phyloP scores from a whole-genome alignment of 179 eudicot genomes.

The Beta macrorhiza region DNA sequence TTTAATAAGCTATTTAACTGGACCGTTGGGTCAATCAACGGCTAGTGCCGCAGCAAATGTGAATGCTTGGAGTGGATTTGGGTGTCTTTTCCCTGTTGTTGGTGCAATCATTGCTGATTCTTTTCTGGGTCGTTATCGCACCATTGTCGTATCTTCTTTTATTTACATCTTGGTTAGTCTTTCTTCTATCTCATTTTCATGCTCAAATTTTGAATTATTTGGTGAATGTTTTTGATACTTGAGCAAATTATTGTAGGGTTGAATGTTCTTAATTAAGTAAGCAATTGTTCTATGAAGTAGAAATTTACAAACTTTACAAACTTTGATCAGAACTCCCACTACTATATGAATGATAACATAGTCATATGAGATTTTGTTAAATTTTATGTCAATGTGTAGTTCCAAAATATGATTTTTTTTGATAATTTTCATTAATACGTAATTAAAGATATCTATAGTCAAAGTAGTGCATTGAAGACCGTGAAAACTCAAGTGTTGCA shows the following conservation, averaged over 20 bases:
- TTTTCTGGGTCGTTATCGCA: conserved; percentile 51
- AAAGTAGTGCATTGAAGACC: too few species aligned
- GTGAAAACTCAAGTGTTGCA: background rate
- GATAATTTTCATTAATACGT: too few species aligned
- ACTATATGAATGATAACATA: too few species aligned
- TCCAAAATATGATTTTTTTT: too few species aligned
- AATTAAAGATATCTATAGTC: too few species aligned
- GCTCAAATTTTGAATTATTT: too few species aligned
- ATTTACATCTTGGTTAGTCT: conserved; percentile 48
- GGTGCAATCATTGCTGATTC: conserved; percentile 65
- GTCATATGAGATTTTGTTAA: too few species aligned
- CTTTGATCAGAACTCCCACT: too few species aligned
- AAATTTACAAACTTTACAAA: too few species aligned
- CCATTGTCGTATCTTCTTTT: conserved; percentile 46
- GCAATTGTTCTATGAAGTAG: background rate
- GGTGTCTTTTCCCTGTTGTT: conserved; percentile 48
- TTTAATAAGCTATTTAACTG: conserved; percentile 55
- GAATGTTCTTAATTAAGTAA: background rate
- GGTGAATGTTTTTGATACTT: background rate
- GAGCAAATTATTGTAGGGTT: background rate
- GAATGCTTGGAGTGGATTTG: conserved; percentile 55
- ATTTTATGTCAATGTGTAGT: too few species aligned
- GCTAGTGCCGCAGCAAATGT: conserved; percentile 58
- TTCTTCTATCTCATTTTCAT: background rate
- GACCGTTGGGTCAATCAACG: conserved; percentile 53